Evolutionary conservation across 2,329 filamentous ascomycete genomes (phyloP), one percentile per base, ranked within the genome.

Genomic region (Aureobasidium mangrovei): DNA sequence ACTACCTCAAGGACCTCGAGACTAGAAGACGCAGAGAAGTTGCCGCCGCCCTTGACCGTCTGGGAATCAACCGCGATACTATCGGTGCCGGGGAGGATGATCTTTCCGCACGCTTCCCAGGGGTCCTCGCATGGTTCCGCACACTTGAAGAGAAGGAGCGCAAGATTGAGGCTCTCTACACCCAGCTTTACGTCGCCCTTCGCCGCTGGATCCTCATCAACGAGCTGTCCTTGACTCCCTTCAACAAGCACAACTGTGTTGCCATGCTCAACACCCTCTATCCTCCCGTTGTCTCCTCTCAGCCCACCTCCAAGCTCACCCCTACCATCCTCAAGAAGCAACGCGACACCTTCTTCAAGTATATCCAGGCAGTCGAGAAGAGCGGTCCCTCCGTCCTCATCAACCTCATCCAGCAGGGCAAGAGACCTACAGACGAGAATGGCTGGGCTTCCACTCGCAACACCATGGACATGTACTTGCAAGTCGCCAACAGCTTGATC

Each of bases 221-320:
- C 61, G 82, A 85, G 61, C 74, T 85, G 61, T 77, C 80, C 28
- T 70, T 83, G 31, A 70, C 75, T 32, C 80, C 81, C 0, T 83
- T 82, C 67, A 80, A 81, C 70, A 83, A 82, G 65, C 74, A 77
- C 61, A 84, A 84, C 64, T 83, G 82, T 63, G 74, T 84, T 59
- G 82, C 80, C 52, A 82, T 85, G 76, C 76, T 85, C 48, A 85
- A 85, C 68, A 85, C 82, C 7, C 71, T 85, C 31, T 81, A 84
- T 59, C 82, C 82, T 6, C 81, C 82, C 2, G 72, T 77, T 40
- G 71, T 72, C 41, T 66, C 68, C 9, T 66, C 68, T 12, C 71
- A 72, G 41, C 78, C 77, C 4, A 80, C 78, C 7, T 68, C 73
- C 29, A 74, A 78, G 49, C 65, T 84, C 56, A 79, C 75, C 7